A percentile compares a stretch with the other conserved stretches of the same genome.
These are phyloP conservation scores for Gracilaria domingensis DNA, from an alignment of 23 red algal genomes.

Conservation along the genomic window DNA sequence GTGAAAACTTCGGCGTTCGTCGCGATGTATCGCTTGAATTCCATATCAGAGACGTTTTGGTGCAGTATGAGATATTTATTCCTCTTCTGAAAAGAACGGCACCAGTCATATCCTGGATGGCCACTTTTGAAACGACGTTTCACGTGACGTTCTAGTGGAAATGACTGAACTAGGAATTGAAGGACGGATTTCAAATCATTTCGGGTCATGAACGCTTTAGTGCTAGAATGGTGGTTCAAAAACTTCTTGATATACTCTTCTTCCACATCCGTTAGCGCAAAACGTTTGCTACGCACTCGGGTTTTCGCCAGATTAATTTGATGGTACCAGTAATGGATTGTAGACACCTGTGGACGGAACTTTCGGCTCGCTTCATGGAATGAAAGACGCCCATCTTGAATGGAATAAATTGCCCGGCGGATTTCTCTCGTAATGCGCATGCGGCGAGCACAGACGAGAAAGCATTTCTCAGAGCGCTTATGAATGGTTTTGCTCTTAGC, in stretches of 20 bases:
- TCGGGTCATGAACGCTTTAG: neutral
- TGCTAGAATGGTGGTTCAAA: neutral
- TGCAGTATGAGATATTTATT: neutral
- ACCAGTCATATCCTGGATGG: neutral
- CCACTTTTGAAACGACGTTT: neutral
- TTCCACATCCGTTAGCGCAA: neutral
- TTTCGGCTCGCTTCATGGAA: neutral
- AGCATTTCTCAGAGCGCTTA: neutral
- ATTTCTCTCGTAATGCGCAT: neutral
- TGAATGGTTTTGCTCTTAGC: neutral
- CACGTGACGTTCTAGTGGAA: neutral
- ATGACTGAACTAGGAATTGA: neutral
- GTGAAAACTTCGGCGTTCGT: neutral
- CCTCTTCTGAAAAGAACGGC: neutral
- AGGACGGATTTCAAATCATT: neutral
- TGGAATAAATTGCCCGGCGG: neutral
- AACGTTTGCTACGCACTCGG: neutral
- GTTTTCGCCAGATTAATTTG: neutral
- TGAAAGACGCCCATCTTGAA: neutral
- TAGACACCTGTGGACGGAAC: neutral
- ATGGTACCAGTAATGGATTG: neutral
- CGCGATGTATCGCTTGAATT: conserved; percentile 13
- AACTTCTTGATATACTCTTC: neutral
- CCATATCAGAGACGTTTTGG: neutral
- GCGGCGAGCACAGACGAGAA: neutral